Conservation (phyloP, 164 flowering plant species). For the Chimonanthus praecox region DNA sequence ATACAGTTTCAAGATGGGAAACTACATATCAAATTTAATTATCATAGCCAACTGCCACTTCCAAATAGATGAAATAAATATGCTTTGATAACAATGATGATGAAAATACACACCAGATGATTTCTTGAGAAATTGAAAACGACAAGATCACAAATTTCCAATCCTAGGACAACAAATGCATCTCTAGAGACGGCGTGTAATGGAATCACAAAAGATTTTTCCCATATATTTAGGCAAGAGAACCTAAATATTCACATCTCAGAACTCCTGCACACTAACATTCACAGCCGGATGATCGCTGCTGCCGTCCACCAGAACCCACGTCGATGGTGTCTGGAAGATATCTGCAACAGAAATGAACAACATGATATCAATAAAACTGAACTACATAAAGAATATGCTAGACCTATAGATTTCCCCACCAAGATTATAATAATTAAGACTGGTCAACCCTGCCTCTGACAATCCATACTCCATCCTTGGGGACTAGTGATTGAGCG, state of each 20-base stretch:
- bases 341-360: conserved; percentile 33
- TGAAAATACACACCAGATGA: no score
- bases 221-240: conserved; percentile 1
- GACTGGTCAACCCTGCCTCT: background rate
- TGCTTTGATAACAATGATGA: no score
- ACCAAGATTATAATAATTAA: background rate
- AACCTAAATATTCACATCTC: background rate
- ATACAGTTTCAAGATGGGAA: no score
- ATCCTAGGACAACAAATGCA: conserved; percentile 1
- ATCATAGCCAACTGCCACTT: no score
- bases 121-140: no score
- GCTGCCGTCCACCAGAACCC: conserved; percentile 43
- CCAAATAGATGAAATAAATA: no score
- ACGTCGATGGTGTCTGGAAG: conserved; percentile 77
- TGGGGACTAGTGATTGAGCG: background rate
- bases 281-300: conserved; percentile 60
- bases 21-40: no score
- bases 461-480: background rate
- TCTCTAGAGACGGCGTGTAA: background rate
- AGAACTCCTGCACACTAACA: conserved; percentile 22
- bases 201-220: background rate
- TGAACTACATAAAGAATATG: background rate
- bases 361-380: background rate
- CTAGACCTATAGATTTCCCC: background rate
- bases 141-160: background rate